phyloP scores from a whole-genome alignment of 2,329 filamentous ascomycete species.

The Clonostachys rosea region DNA sequence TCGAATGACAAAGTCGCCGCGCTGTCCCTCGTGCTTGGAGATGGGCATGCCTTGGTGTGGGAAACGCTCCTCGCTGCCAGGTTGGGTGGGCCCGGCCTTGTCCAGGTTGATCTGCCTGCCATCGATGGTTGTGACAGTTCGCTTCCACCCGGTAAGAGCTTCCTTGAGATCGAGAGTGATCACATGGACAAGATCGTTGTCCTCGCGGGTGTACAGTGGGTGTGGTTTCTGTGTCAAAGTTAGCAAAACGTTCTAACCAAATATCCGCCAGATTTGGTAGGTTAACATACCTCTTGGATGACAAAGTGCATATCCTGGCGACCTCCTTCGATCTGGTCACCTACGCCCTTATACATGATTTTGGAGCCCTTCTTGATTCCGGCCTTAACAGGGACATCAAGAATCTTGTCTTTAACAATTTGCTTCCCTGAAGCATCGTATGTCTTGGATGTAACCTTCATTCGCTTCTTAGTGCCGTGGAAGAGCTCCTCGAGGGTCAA shows the following conservation, averaged over 20 bases:
- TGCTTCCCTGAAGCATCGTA: slow-evolving; percentile 81
- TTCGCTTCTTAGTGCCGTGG: slow-evolving; percentile 86
- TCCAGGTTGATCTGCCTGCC: slow-evolving; percentile 78
- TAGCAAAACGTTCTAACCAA: slow-evolving; percentile 19
- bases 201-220: slow-evolving; percentile 77
- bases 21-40: slow-evolving; percentile 78
- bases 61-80: slow-evolving; percentile 75
- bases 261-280: neutral
- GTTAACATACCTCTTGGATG: slow-evolving; percentile 71
- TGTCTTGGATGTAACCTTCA: slow-evolving; percentile 96
- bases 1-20: slow-evolving; percentile 83
- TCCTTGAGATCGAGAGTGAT: slow-evolving; percentile 88
- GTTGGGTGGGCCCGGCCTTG: slow-evolving; percentile 79
- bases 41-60: slow-evolving; percentile 91
- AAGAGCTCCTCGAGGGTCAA: slow-evolving; percentile 86
- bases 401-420: slow-evolving; percentile 79
- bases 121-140: slow-evolving; percentile 91
- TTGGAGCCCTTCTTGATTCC: slow-evolving; percentile 96
- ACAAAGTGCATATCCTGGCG: slow-evolving; percentile 95
- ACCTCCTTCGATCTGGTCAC: slow-evolving; percentile 93
- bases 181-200: slow-evolving; percentile 77
- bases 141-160: slow-evolving; percentile 87
- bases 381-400: slow-evolving; percentile 93
- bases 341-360: slow-evolving; percentile 97
- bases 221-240: slow-evolving; percentile 70